Percentiles rank a stretch among this genome's conserved stretches.
Conservation (phyloP, 1,284 basidiomycete species). For the Volvariella volvacea region DNA sequence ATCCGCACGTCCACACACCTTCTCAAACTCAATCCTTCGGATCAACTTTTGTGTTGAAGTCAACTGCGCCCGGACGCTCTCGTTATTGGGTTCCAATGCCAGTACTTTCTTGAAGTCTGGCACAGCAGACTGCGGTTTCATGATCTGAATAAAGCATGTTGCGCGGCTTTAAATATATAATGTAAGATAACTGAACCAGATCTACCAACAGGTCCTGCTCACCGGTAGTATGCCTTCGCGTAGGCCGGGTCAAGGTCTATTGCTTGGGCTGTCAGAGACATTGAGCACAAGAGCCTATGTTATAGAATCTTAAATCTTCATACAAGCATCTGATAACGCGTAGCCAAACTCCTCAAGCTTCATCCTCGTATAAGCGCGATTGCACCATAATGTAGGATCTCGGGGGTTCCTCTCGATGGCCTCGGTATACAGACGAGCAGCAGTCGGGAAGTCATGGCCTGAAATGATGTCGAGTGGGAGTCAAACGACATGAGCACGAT, state of each 20-base stretch:
- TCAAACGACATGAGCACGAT: not conserved
- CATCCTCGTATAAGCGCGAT: slow-evolving; percentile 73
- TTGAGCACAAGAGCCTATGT: slow-evolving; percentile 3
- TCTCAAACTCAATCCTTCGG: slow-evolving; percentile 83
- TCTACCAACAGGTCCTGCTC: slow-evolving; percentile 13
- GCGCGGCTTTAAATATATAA: slow-evolving; percentile 58
- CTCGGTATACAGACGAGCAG: slow-evolving; percentile 61
- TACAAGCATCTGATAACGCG: slow-evolving; percentile 72
- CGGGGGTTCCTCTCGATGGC: slow-evolving; percentile 77
- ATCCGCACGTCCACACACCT: slow-evolving; percentile 37
- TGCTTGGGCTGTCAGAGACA: slow-evolving; percentile 57
- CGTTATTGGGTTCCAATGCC: slow-evolving; percentile 85
- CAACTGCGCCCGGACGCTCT: slow-evolving; percentile 74
- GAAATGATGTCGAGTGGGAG: slow-evolving; percentile 8
- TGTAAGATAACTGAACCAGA: not conserved
- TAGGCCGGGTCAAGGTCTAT: slow-evolving; percentile 88
- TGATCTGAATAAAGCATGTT: slow-evolving; percentile 85
- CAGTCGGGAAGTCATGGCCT: slow-evolving; percentile 44
- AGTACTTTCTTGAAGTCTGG: slow-evolving; percentile 85
- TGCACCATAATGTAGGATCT: slow-evolving; percentile 76
- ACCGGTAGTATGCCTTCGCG: slow-evolving; percentile 88
- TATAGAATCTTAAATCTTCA: slow-evolving; percentile 21
- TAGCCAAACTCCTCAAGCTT: slow-evolving; percentile 81
- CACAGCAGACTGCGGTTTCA: slow-evolving; percentile 81
- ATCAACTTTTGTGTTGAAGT: slow-evolving; percentile 88